Conservation (phyloP, 164 flowering plant species). For the Paratinospora sagittata region DNA sequence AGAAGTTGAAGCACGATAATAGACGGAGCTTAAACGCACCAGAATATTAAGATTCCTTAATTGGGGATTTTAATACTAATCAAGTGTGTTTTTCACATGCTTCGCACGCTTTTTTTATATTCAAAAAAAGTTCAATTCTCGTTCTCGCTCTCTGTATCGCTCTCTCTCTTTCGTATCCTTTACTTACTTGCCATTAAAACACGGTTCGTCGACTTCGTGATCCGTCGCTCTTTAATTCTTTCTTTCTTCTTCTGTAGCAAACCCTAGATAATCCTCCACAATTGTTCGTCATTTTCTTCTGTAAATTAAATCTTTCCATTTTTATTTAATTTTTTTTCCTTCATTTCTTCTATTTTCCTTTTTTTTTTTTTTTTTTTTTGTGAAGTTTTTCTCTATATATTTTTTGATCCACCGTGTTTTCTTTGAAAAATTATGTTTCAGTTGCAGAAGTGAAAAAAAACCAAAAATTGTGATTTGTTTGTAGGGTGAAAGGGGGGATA, state of each 20-base stretch:
- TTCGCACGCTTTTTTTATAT: neutral
- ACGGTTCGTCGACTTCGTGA: no score
- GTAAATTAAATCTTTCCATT: neutral
- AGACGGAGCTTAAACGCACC: no score
- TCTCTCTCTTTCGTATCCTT: no score
- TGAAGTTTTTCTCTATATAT: no score
- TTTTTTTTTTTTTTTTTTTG: neutral
- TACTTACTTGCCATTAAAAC: no score
- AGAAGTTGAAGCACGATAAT: no score
- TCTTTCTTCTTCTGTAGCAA: neutral
- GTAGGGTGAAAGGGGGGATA: neutral
- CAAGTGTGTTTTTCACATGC: neutral
- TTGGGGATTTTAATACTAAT: neutral
- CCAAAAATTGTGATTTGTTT: neutral
- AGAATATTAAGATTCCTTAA: neutral
- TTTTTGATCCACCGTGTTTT: neutral
- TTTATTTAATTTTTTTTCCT: no score
- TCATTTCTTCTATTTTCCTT: neutral
- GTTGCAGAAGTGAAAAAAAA: neutral
- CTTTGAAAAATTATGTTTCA: neutral
- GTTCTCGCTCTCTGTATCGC: neutral
- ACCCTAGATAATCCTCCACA: neutral
- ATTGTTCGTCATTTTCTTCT: neutral
- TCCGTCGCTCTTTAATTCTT: neutral
- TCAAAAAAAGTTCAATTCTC: neutral